Evolutionary conservation across 2,329 filamentous ascomycete species (phyloP).

Genomic region (Magnaporthiopsis incrustans): DNA sequence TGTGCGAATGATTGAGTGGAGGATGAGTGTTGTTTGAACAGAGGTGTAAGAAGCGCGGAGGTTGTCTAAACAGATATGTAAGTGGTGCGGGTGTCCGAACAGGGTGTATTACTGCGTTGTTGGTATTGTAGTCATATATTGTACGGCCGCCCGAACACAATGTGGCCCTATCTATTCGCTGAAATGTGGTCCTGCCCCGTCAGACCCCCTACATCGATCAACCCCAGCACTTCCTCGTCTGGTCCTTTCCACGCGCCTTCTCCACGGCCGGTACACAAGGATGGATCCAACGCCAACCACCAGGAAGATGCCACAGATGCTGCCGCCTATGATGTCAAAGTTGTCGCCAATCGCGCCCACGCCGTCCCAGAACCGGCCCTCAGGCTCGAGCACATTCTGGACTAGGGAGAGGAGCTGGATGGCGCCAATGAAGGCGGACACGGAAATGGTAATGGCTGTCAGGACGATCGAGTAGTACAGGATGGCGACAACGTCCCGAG

Average conservation of each 20-base stretch:
- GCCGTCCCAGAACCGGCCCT: constrained; percentile 84
- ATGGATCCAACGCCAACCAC: constrained; percentile 68
- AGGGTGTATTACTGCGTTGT: no score
- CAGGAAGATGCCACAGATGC: constrained; percentile 79
- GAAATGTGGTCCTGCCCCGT: no score
- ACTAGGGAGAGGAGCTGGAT: constrained; percentile 77
- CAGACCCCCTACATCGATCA: no score
- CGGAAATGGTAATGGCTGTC: constrained; percentile 73
- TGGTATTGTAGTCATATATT: no score
- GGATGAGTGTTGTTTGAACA: no score
- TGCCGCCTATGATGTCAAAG: constrained; percentile 79
- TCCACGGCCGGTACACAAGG: constrained; percentile 72
- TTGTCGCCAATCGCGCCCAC: constrained; percentile 68
- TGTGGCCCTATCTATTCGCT: no score
- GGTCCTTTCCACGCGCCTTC: constrained; percentile 22
- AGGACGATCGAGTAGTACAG: constrained; percentile 89
- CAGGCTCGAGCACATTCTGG: constrained; percentile 64
- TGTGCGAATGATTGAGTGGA: no score
- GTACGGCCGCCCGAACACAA: no score
- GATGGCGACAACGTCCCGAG: constrained; percentile 78
- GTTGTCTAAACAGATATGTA: no score
- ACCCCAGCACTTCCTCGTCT: no score
- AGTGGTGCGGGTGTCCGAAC: no score
- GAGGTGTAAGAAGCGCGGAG: no score
- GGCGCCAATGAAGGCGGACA: constrained; percentile 77